These are phyloP conservation scores for Miamiensis avidus DNA, from an alignment of 169 alveolate genomes.

Conservation along the genomic window DNA sequence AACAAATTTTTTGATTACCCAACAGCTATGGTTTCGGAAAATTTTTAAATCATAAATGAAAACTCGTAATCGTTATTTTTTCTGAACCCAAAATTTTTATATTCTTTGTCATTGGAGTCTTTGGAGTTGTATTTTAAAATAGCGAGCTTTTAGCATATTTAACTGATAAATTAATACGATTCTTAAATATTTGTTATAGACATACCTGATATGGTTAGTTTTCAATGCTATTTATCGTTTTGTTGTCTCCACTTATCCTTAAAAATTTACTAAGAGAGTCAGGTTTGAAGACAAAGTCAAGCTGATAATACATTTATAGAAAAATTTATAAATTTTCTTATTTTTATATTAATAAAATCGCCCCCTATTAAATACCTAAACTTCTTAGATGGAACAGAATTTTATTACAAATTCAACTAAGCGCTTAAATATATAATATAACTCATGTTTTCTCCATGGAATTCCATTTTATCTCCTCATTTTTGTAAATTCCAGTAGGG, in stretches of 20 bases:
- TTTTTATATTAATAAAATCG: no score
- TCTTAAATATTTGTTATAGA: neutral
- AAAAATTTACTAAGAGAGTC: neutral
- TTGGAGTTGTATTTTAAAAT: no score
- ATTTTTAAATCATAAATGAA: neutral
- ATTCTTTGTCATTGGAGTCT: neutral
- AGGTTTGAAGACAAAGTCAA: neutral
- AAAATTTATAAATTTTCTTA: no score
- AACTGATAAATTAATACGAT: no score
- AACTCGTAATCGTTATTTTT: neutral
- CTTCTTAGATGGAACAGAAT: neutral
- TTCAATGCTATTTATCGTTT: neutral
- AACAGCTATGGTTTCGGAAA: neutral
- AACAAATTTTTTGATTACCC: neutral
- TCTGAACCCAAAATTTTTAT: neutral
- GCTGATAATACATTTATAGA: neutral
- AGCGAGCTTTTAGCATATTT: neutral
- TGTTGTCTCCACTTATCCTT: neutral
- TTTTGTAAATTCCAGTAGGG: neutral
- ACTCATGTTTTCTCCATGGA: neutral
- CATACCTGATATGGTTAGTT: neutral
- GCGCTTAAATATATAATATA: neutral
- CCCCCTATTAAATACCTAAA: neutral
- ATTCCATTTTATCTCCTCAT: neutral
- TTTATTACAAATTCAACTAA: neutral